Conservation (phyloP, 1,284 basidiomycete species). For the Marasmius tenuissimus region DNA sequence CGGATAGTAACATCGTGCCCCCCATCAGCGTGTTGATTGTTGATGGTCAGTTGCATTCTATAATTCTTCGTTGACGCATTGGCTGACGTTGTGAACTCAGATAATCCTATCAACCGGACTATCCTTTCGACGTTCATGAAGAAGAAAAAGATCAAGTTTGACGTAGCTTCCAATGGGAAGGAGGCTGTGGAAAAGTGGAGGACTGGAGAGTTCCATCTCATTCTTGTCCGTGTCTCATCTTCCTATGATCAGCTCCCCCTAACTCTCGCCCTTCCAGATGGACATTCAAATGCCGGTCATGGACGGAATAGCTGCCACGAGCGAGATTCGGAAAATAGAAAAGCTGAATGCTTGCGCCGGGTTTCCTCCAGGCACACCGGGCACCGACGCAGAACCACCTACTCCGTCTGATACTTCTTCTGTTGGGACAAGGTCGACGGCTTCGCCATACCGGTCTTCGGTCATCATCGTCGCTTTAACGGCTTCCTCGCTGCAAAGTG, state of each 20-base stretch:
- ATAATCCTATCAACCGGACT: conserved; percentile 98
- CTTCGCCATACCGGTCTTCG: conserved; percentile 80
- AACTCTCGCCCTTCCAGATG: conserved; percentile 67
- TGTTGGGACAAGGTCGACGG: conserved; percentile 34
- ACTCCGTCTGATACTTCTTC: conserved; percentile 41
- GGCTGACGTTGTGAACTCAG: conserved; percentile 40
- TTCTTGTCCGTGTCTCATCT: conserved; percentile 63
- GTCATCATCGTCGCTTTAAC: conserved; percentile 99
- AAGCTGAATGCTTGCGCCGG: conserved; percentile 67
- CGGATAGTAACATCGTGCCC: conserved; percentile 69
- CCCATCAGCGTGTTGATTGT: conserved; percentile 96
- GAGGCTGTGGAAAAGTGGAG: conserved; percentile 98
- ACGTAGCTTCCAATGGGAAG: conserved; percentile 91
- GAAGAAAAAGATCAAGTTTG: conserved; percentile 95
- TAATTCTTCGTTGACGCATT: conserved; percentile 4
- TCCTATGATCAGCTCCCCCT: not conserved
- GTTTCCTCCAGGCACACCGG: conserved; percentile 69
- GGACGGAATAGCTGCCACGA: conserved; percentile 97
- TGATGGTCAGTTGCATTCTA: conserved; percentile 65
- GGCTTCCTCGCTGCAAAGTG: conserved; percentile 89
- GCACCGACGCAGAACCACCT: conserved; percentile 61
- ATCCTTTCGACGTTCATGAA: conserved; percentile 96
- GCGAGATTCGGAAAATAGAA: conserved; percentile 91
- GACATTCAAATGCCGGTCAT: conserved; percentile 99
- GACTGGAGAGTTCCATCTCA: conserved; percentile 92